phyloP scores from a whole-genome alignment of 2,329 filamentous ascomycete genomes.

The Cryphonectria nitschkei region DNA sequence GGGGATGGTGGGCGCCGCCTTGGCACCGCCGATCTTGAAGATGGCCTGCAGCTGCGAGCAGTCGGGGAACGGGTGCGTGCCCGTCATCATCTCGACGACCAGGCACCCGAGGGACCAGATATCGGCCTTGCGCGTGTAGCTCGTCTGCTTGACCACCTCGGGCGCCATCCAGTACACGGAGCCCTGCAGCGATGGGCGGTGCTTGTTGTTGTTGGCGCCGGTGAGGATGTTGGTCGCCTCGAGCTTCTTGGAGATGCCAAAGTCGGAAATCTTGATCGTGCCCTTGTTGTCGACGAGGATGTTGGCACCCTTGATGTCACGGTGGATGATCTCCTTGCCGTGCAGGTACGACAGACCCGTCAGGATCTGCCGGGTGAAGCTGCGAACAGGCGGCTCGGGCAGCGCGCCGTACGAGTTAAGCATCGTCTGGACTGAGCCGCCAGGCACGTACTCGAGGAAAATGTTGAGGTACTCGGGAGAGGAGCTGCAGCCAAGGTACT shows the following conservation, averaged over 20 bases:
- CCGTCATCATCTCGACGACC: slow-evolving; percentile 99
- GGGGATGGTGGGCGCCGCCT: slow-evolving; percentile 85
- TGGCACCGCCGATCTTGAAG: slow-evolving; percentile 93
- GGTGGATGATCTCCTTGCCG: slow-evolving; percentile 93
- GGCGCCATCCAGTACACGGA: slow-evolving; percentile 99
- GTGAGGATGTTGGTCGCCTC: slow-evolving; percentile 85
- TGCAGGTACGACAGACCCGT: slow-evolving; percentile 92
- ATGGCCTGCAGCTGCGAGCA: slow-evolving; percentile 97
- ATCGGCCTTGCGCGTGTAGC: slow-evolving; percentile 96
- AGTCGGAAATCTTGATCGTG: slow-evolving; percentile 98
- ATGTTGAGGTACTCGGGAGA: slow-evolving; percentile 94
- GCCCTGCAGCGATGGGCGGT: slow-evolving; percentile 83
- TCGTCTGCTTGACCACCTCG: slow-evolving; percentile 96
- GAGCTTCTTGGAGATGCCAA: slow-evolving; percentile 97
- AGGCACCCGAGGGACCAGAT: slow-evolving; percentile 98
- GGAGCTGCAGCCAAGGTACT: slow-evolving; percentile 93
- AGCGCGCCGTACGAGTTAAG: slow-evolving; percentile 97
- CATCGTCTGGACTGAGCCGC: slow-evolving; percentile 97
- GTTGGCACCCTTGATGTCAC: slow-evolving; percentile 98
- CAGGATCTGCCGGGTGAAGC: slow-evolving; percentile 95
- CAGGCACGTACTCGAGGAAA: slow-evolving; percentile 98
- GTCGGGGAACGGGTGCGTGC: slow-evolving; percentile 93
- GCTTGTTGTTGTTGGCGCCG: slow-evolving; percentile 68
- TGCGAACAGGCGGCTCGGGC: slow-evolving; percentile 89
- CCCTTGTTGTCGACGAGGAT: slow-evolving; percentile 99